Evolutionary conservation across 1,139 yeast species (phyloP).

Genomic region (Candida sp.): DNA sequence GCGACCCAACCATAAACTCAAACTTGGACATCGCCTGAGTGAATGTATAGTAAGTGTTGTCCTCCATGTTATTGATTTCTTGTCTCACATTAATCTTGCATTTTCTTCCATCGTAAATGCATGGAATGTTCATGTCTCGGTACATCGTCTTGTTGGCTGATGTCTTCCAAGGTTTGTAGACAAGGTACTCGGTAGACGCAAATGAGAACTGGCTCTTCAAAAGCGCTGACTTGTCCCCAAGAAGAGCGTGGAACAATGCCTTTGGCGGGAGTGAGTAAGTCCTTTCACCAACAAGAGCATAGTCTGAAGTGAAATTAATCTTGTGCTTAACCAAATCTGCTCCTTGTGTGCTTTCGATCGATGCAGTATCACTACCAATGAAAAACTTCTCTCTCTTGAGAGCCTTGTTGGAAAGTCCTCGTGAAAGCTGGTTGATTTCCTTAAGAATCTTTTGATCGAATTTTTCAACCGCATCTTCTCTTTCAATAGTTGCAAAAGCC

Average conservation of each 20-base stretch:
- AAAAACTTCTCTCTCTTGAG: constrained; percentile 7
- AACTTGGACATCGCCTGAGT: constrained; percentile 48
- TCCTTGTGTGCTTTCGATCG: constrained; percentile 11
- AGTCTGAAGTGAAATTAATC: constrained; percentile 26
- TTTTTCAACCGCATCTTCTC: constrained; percentile 21
- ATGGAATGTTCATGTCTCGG: constrained; percentile 25
- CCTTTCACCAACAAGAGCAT: constrained; percentile 22
- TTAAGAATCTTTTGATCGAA: constrained; percentile 15
- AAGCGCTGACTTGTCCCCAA: constrained; percentile 74
- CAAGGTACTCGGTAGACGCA: constrained; percentile 20
- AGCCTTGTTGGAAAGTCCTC: constrained; percentile 9
- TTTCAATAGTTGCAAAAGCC: constrained; percentile 31
- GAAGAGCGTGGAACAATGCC: constrained; percentile 79
- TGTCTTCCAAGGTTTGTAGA: constrained; percentile 34
- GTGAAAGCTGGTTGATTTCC: constrained; percentile 14
- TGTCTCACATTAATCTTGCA: constrained; percentile 43
- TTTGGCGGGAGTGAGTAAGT: constrained; percentile 71
- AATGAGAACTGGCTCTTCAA: constrained; percentile 27
- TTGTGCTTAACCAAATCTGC: constrained; percentile 9
- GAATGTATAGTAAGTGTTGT: constrained; percentile 65
- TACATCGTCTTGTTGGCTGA: constrained; percentile 21
- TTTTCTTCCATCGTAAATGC: constrained; percentile 17
- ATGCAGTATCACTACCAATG: constrained; percentile 11
- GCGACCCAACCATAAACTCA: constrained; percentile 58
- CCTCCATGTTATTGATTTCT: constrained; percentile 61